Evolutionary conservation across 2,329 filamentous ascomycete genomes (phyloP).

Genomic region (Aspergillus pseudoglaucus): DNA sequence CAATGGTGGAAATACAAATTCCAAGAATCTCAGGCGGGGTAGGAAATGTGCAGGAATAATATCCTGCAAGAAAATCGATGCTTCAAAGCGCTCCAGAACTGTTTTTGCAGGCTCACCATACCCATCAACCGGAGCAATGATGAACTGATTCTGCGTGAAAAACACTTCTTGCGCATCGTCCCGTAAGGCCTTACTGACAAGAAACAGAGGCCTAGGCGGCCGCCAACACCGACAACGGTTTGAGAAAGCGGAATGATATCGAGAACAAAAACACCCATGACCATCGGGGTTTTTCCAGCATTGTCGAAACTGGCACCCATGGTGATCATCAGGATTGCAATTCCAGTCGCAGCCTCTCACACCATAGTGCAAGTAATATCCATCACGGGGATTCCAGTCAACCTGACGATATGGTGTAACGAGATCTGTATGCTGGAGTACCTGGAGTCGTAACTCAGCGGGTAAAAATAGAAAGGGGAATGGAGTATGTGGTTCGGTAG

Average conservation of each 20-base stretch:
- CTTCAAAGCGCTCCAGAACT: neutral
- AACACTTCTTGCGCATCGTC: neutral
- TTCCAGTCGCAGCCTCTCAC: neutral
- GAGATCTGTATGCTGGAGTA: neutral
- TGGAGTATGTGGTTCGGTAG: neutral
- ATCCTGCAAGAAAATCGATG: neutral
- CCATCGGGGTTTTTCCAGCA: neutral
- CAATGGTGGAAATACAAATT: neutral
- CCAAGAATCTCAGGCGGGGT: neutral
- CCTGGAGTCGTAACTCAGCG: neutral
- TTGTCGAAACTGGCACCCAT: neutral
- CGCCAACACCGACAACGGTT: neutral
- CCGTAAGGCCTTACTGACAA: neutral
- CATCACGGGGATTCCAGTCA: neutral
- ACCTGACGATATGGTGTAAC: neutral
- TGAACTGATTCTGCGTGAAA: neutral
- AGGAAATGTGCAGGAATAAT: neutral
- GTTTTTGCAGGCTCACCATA: neutral
- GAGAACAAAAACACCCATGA: neutral
- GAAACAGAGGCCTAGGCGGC: conserved; percentile 9
- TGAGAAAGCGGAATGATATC: neutral
- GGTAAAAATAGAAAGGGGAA: neutral
- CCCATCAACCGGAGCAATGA: neutral
- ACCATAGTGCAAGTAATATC: neutral
- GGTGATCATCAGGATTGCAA: neutral